Percentiles rank a stretch among this genome's conserved stretches.
Evolutionary conservation across 352 stramenopile species (phyloP).

Genomic region (Blastocystis hominis): DNA sequence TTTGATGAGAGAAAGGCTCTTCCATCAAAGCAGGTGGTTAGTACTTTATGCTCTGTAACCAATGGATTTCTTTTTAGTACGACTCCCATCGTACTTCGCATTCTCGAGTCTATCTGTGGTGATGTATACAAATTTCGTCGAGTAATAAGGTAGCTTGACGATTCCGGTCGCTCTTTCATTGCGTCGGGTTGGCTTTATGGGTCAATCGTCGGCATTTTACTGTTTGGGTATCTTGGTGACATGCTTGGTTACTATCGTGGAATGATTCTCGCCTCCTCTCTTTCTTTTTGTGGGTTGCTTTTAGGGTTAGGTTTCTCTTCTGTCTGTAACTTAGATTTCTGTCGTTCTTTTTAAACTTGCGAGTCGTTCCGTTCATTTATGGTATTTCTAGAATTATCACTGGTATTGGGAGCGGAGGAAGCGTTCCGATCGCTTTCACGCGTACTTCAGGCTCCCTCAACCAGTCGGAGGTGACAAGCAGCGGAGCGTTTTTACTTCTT

Average conservation of each 20-base stretch:
- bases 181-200: conserved; percentile 27
- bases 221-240: conserved; percentile 39
- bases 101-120: background rate
- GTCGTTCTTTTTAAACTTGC: background rate
- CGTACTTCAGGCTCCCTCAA: background rate
- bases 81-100: conserved; percentile 28
- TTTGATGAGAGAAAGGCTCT: background rate
- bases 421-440: conserved; percentile 45
- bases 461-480: background rate
- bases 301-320: background rate
- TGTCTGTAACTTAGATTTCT: background rate
- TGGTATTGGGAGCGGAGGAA: conserved; percentile 16
- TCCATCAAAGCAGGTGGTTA: background rate
- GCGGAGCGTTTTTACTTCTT: conserved; percentile 10
- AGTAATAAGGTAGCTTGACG: background rate
- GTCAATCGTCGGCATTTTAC: conserved; percentile 35
- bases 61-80: conserved; percentile 48
- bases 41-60: background rate
- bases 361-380: conserved; percentile 7
- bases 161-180: background rate
- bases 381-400: conserved; percentile 22
- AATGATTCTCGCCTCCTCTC: conserved; percentile 10
- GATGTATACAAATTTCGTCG: background rate
- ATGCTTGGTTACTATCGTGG: conserved; percentile 33
- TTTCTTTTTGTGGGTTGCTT: background rate